Percentiles rank a stretch among this genome's conserved stretches.
phyloP scores from a whole-genome alignment of 768 basidiomycete genomes.

The Mycena rosella region DNA sequence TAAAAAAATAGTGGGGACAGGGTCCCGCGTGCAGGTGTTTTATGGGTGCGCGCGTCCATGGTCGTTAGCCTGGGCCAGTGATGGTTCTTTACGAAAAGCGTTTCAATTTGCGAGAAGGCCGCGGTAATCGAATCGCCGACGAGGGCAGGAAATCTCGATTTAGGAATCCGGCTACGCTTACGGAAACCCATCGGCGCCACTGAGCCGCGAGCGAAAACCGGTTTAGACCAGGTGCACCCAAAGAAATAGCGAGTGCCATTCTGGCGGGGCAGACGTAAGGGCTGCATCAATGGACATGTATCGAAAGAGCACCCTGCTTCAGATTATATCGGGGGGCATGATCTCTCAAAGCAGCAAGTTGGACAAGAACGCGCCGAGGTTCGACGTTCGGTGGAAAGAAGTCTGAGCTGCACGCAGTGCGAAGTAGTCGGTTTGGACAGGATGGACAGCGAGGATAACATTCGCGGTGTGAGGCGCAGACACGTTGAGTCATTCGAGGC shows the following conservation, averaged over 20 bases:
- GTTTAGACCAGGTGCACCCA: conserved; percentile 10
- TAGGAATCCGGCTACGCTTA: conserved; percentile 8
- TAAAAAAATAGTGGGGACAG: conserved; percentile 14
- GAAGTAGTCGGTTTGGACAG: conserved; percentile 24
- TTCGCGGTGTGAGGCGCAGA: conserved; percentile 25
- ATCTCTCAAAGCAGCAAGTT: background rate
- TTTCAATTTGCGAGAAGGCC: conserved; percentile 22
- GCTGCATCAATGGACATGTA: background rate
- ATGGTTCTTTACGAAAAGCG: conserved; percentile 30
- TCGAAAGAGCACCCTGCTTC: background rate
- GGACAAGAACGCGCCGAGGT: background rate
- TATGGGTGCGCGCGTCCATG: conserved; percentile 28
- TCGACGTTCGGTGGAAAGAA: conserved; percentile 14
- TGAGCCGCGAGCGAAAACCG: conserved; percentile 19
- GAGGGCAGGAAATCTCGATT: conserved; percentile 31
- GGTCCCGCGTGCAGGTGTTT: conserved; percentile 17
- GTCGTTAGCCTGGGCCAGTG: conserved; percentile 24
- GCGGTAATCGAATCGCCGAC: conserved; percentile 33
- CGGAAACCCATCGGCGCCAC: conserved; percentile 24
- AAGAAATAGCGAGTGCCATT: conserved; percentile 5
- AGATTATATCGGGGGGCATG: background rate
- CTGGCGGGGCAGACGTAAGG: conserved; percentile 23
- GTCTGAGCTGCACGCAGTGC: background rate
- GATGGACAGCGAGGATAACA: conserved; percentile 18
- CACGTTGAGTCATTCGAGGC: conserved; percentile 31